phyloP scores from a whole-genome alignment of 352 stramenopile species.

The Phytopythium delawarense region DNA sequence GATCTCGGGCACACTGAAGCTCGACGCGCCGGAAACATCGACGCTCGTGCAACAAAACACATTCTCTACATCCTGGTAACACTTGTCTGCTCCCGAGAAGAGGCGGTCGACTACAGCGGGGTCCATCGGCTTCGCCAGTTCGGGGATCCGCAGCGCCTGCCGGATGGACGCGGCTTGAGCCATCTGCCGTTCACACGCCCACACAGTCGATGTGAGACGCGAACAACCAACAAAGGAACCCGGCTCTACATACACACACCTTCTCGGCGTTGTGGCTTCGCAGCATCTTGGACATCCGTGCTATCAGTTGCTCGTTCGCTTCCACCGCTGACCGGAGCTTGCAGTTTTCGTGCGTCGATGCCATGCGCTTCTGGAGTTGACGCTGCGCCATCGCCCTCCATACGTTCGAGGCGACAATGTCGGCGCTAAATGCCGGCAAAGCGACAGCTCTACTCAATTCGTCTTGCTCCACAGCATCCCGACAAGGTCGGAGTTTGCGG shows the following conservation, averaged over 20 bases:
- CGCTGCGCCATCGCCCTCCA: conserved; percentile 14
- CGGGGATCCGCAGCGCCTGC: not conserved
- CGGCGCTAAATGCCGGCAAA: not conserved
- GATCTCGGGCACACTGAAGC: not conserved
- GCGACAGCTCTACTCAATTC: not conserved
- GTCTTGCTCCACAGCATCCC: not conserved
- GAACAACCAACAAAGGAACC: not conserved
- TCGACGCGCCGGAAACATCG: not conserved
- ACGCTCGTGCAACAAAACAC: not conserved
- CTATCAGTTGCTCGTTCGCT: not conserved
- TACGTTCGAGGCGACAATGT: not conserved
- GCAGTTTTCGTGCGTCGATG: conserved; percentile 10
- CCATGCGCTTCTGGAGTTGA: conserved; percentile 11
- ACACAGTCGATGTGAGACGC: not conserved
- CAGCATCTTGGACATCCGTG: too few species aligned
- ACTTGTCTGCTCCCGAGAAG: not conserved
- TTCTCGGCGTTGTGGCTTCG: too few species aligned
- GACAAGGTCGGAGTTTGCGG: not conserved
- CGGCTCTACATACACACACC: too few species aligned
- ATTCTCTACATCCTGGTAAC: not conserved
- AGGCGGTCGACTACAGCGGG: not conserved
- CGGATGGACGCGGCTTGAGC: not conserved
- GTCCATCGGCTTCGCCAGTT: not conserved
- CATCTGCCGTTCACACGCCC: not conserved
- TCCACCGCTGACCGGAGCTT: conserved; percentile 10